Evolutionary conservation across 371 early-diverging fungal genomes (phyloP).

Genomic region (Saksenaea oblongispora): DNA sequence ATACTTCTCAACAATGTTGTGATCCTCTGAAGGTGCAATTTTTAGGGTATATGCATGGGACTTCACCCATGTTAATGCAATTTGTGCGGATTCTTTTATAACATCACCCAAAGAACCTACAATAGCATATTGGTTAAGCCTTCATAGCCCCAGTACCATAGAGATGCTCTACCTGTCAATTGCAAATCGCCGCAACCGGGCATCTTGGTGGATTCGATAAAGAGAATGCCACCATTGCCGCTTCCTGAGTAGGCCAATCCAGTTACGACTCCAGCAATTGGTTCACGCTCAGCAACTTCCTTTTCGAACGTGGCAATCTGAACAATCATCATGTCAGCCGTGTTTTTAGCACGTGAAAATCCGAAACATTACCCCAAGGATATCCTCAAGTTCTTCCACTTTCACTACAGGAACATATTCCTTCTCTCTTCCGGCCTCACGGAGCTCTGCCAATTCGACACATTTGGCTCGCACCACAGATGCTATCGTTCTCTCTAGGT

Average conservation of each 20-base stretch:
- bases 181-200: slow-evolving; percentile 72
- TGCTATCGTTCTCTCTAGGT: slow-evolving; percentile 75
- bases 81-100: slow-evolving; percentile 83
- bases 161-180: slow-evolving; percentile 53
- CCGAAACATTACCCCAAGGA: slow-evolving; percentile 59
- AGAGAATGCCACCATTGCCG: slow-evolving; percentile 77
- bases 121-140: background rate
- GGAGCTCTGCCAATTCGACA: slow-evolving; percentile 59
- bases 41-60: slow-evolving; percentile 64
- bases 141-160: background rate
- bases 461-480: slow-evolving; percentile 74
- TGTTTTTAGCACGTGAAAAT: background rate
- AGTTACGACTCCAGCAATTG: slow-evolving; percentile 76
- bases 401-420: slow-evolving; percentile 37
- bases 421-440: slow-evolving; percentile 16
- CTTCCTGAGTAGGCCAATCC: slow-evolving; percentile 81
- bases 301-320: slow-evolving; percentile 28
- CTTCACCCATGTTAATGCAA: slow-evolving; percentile 81
- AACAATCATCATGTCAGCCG: background rate
- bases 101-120: slow-evolving; percentile 83
- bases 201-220: slow-evolving; percentile 79
- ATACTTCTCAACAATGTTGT: slow-evolving; percentile 37
- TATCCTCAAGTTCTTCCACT: slow-evolving; percentile 50
- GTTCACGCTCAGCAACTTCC: slow-evolving; percentile 67
- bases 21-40: slow-evolving; percentile 33